These are phyloP conservation scores for Calocybe gangraenosa DNA, from an alignment of 768 basidiomycete genomes.

Conservation along the genomic window DNA sequence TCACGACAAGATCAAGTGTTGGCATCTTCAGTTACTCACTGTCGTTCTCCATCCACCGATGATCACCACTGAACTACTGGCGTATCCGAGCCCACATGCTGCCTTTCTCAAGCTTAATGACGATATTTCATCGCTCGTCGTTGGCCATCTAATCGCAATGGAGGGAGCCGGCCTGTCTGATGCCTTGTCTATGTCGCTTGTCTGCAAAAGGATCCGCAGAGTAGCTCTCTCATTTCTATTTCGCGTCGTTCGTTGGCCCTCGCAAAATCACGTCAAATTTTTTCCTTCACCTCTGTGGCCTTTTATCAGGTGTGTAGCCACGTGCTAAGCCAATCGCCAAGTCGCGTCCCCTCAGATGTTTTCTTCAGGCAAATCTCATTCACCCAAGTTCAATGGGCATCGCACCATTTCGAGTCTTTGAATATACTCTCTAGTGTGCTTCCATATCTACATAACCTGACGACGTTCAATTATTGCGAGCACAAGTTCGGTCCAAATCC, in stretches of 20 bases:
- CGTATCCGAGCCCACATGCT: neutral
- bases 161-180: conserved; percentile 1
- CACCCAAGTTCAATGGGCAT: conserved; percentile 10
- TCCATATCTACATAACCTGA: conserved; percentile 9
- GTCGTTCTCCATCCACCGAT: too few species aligned
- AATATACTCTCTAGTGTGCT: conserved; percentile 2
- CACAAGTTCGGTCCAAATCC: conserved; percentile 9
- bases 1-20: too few species aligned
- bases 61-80: too few species aligned
- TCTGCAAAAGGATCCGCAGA: conserved; percentile 10
- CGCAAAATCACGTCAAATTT: conserved; percentile 5
- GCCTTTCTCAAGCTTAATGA: conserved; percentile 7
- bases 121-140: conserved; percentile 7
- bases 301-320: conserved; percentile 11
- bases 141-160: neutral
- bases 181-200: conserved; percentile 5
- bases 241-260: conserved; percentile 10
- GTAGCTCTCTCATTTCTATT: conserved; percentile 8
- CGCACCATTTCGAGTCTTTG: conserved; percentile 8
- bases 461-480: conserved; percentile 9
- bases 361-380: conserved; percentile 10
- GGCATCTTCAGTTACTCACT: too few species aligned
- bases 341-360: neutral
- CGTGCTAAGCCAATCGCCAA: neutral
- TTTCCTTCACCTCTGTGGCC: conserved; percentile 12